phyloP scores from a whole-genome alignment of 192 early-diverging fungal genomes.

The Gaertneriomyces sp. region DNA sequence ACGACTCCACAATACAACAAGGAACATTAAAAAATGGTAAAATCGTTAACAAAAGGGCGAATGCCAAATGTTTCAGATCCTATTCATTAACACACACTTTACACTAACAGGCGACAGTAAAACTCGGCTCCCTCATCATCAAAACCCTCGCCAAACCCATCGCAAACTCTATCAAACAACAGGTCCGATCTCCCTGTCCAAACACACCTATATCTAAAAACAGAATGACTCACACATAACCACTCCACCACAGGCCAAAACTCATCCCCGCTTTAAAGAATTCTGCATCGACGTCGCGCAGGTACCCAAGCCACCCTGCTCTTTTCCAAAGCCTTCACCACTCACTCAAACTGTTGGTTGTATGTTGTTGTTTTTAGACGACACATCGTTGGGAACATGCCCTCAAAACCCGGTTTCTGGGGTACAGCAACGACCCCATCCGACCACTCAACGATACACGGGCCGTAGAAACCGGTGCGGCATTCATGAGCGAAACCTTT shows the following conservation, averaged over 20 bases:
- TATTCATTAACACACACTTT: not conserved
- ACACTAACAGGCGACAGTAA: slow-evolving; percentile 30
- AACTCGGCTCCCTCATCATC: slow-evolving; percentile 41
- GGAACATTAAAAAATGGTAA: no score
- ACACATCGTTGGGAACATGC: slow-evolving; percentile 23
- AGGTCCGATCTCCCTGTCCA: slow-evolving; percentile 10
- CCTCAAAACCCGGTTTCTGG: slow-evolving; percentile 31
- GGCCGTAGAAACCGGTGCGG: slow-evolving; percentile 47
- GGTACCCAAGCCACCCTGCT: not conserved
- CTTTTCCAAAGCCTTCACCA: not conserved
- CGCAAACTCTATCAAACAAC: slow-evolving; percentile 39
- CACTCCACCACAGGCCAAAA: slow-evolving; percentile 19
- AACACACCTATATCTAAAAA: slow-evolving; percentile 5
- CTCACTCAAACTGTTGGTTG: not conserved
- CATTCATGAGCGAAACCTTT: slow-evolving; percentile 41
- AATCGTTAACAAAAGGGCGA: no score
- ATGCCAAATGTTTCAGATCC: no score
- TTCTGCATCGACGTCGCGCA: slow-evolving; percentile 43
- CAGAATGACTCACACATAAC: slow-evolving; percentile 28
- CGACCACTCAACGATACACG: slow-evolving; percentile 45
- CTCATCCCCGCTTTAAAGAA: slow-evolving; percentile 31
- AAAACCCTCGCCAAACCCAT: slow-evolving; percentile 45
- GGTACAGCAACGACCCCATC: slow-evolving; percentile 39
- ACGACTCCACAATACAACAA: no score
- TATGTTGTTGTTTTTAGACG: slow-evolving; percentile 8